Base-by-base conservation (phyloP, 2,329 filamentous ascomycete species). In the Xylariaceae sp. region DNA sequence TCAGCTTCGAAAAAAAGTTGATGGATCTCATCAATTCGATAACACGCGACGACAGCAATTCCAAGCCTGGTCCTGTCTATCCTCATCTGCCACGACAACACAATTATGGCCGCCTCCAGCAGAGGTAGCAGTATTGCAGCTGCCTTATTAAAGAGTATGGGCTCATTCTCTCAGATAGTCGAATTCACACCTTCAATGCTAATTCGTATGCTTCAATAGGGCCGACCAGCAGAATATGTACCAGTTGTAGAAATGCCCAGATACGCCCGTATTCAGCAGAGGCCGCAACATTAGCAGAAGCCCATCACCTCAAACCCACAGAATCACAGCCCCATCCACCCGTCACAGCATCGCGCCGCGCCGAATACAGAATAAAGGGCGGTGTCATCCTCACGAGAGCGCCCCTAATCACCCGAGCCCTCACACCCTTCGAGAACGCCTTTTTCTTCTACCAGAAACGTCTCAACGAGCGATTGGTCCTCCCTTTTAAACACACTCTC, bases 391-490 rank as follows among this genome's bases (percentile, higher is more conserved):
- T 98, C 53, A 93, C 90, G 37, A 88, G 93, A 22, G 82, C 93
- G 38, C 93, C 93, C 6, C 74, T 94, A 48, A 76, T 98, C 60
- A 97, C 93, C 21, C 85, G 87, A 55, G 76, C 85, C 50, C 83
- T 92, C 43, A 87, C 86, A 25, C 77, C 88, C 11, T 97, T 98
- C 69, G 93, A 98, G 69, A 86, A 89, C 63, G 78, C 92, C 53
- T 97, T 86, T 71, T 95, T 86, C 75, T 90, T 98, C 66, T 98
- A 98, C 73, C 93, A 98, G 72, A 92, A 92, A 60, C 89, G 93
- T 12, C 78, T 98, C 49, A 95, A 97, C 68, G 93, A 98, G 75
- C 87, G 93, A 35, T 77, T 95, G 42, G 83, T 85, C 17, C 78
- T 93, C 4, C 88, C 91, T 2, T 98, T 97, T 67, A 86, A 86